A percentile compares a stretch with the other conserved stretches of the same genome.
These are phyloP conservation scores for Astrephomene gubernaculifera DNA, from an alignment of 139 green algal genomes.

Conservation along the genomic window DNA sequence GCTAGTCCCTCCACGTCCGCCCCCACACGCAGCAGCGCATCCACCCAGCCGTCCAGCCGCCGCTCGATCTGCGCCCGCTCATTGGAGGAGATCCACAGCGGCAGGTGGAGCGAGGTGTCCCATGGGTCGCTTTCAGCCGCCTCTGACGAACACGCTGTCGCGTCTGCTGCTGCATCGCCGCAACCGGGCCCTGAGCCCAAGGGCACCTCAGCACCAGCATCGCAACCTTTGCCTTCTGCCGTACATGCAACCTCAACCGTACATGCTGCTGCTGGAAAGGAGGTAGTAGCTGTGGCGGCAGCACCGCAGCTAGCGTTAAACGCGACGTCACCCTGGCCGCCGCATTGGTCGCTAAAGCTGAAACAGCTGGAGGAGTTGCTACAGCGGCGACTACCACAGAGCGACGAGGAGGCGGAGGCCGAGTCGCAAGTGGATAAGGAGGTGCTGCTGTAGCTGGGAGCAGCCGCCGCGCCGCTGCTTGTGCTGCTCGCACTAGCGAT, in stretches of 20 bases:
- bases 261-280: too few species aligned
- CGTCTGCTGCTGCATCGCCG: not conserved
- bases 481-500: not conserved
- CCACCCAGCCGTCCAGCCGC: conserved; percentile 81
- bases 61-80: conserved; percentile 81
- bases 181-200: too few species aligned
- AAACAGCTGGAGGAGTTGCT: conserved; percentile 26
- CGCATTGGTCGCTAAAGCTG: conserved; percentile 27
- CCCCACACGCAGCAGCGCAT: conserved; percentile 69
- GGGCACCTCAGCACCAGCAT: too few species aligned
- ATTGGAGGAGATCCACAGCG: conserved; percentile 82
- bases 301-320: too few species aligned
- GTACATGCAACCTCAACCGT: too few species aligned
- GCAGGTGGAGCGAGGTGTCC: conserved; percentile 83
- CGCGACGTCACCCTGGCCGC: too few species aligned
- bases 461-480: not conserved
- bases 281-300: too few species aligned
- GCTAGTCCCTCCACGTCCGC: conserved; percentile 55
- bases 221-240: too few species aligned
- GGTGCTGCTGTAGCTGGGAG: too few species aligned
- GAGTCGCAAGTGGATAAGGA: conserved; percentile 2
- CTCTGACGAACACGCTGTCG: not conserved
- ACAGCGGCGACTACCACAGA: not conserved
- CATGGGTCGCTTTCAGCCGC: conserved; percentile 19
- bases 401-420: not conserved